Base-by-base conservation (phyloP, 345 rosid genomes). In the Salix udensis region DNA sequence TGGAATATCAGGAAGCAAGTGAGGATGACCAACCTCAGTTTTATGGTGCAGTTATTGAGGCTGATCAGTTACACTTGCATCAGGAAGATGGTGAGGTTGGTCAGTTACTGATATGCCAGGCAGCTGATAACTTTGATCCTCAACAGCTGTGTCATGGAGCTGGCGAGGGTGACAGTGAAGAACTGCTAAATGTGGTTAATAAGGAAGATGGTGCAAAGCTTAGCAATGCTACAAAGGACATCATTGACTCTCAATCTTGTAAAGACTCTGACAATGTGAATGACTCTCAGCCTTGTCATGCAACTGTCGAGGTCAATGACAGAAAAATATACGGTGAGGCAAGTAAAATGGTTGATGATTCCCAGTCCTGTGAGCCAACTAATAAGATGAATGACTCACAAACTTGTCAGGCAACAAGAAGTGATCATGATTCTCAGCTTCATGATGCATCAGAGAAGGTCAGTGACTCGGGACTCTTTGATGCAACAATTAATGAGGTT, bases 1-100 rank as follows among this genome's bases (percentile, higher is more conserved):
- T 48, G 70, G 74, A 65, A 62, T 75, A 70, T 40, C 74, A 72
- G 28, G 82, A 70, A 72, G 74, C 80, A 65, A 78, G 80, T 42
- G 77, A 76, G 50, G 82, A 73, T 77, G 83, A 80, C 52, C 79
- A 80, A 39, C 65, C 75, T 46, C 79, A 67, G 48, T 71, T 80
- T 70, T 80, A 62, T 65, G 65, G 74, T 79, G 76, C 78, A 39
- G 60, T 74, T 67, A 77, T 76, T 26, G 78, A 67, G 79, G 74
- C 73, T 76, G 79, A 77, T 82, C 73, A 65, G 50, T 58, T 76
- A 40, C 77, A 77, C 34, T 58, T 76, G 23, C 65, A 36, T 53
- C 79, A 65, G 23, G 62, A 66, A 10, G 76, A n/a, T 65, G 72
- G 28, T 5, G 77, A 73, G 58, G 73, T 78, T 71, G 69, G 67